Evolutionary conservation across 2,329 filamentous ascomycete genomes (phyloP), one percentile per base, ranked within the genome.

Genomic region (Akanthomyces muscarius): DNA sequence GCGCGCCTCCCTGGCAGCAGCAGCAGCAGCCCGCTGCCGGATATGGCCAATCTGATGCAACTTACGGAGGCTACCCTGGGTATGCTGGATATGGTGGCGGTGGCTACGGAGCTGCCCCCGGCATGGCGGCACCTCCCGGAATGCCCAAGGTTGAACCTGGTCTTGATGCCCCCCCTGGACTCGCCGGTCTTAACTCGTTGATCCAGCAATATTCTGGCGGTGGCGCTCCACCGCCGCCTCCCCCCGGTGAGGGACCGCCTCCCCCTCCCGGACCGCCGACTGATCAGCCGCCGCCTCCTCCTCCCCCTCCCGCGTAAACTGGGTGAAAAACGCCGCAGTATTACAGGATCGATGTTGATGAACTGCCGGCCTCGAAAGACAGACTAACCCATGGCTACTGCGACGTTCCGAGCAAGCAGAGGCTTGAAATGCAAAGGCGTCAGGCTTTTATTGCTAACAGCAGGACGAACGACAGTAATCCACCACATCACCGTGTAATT

Each of bases 191-290:
- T 65, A 87, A 83, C 71, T 84, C 86, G 53, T 79, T 91, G 64
- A 87, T 89, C 69, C 86, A 89, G 74, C 87, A 88, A 70, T 90
- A 86, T 66, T 80, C 83, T 45, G 78, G 77, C 66, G 79, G 81
- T 54, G 76, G 28, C 28, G 28, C 28, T 6, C 28, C 75, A 38
- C 84, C 84, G 50, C 86, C 87, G 30, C 85, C 86, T 1, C 84
- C 86, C n/a, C 83, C 85, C 28, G 83, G 84, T 65, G 73, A 75
- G 48, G 74, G 59, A 38, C 59, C 76, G 50, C 73, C 81, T 28
- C 78, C 81, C 62, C 81, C 83, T 57, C 86, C 85, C 44, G 82
- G 85, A 6, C 82, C 84, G 25, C 82, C 83, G 38, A 82, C 82
- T 62, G 82, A 81, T 61, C 80, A 80, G 67, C 86, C 86, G 67